Percentiles rank a stretch among this genome's conserved stretches.
phyloP scores from a whole-genome alignment of 73 alveolate species.

The Loxodes magnus region DNA sequence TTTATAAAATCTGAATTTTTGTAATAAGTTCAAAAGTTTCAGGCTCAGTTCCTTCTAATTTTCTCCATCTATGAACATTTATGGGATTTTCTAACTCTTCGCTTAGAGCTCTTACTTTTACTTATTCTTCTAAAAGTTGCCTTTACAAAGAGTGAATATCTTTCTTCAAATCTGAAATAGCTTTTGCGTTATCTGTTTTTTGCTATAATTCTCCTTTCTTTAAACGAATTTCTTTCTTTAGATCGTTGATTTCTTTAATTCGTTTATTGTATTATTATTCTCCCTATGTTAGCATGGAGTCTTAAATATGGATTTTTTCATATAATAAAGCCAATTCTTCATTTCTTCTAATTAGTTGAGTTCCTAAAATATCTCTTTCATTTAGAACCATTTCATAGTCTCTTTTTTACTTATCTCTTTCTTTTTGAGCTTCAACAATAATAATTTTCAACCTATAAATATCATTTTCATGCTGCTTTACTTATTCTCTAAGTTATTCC shows the following conservation, averaged over 20 bases:
- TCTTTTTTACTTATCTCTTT: slow-evolving; percentile 55
- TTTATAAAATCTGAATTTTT: slow-evolving; percentile 77
- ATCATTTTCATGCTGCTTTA: slow-evolving; percentile 31
- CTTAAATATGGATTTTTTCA: slow-evolving; percentile 84
- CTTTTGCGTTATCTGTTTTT: slow-evolving; percentile 58
- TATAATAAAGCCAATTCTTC: slow-evolving; percentile 83
- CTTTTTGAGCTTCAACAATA: slow-evolving; percentile 67
- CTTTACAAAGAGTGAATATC: slow-evolving; percentile 59
- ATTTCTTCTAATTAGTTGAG: slow-evolving; percentile 84
- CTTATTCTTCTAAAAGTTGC: slow-evolving; percentile 75
- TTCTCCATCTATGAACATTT: slow-evolving; percentile 93
- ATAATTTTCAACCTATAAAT: slow-evolving; percentile 55
- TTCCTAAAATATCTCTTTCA: slow-evolving; percentile 82
- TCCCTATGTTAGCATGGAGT: slow-evolving; percentile 76
- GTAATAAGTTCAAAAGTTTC: slow-evolving; percentile 89
- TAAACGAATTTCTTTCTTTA: slow-evolving; percentile 65
- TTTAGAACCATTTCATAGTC: slow-evolving; percentile 70
- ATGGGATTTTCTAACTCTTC: slow-evolving; percentile 91
- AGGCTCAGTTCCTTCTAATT: slow-evolving; percentile 94
- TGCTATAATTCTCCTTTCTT: slow-evolving; percentile 48
- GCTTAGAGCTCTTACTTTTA: slow-evolving; percentile 83
- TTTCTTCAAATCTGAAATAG: slow-evolving; percentile 67
- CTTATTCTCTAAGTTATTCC: slow-evolving; percentile 18
- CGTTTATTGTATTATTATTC: slow-evolving; percentile 72
- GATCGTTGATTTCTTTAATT: slow-evolving; percentile 67